Evolutionary conservation across 176 grass and related monocot genomes (phyloP).

Genomic region (Sorghum bicolor): Sorghum_bicolor_NCBIv3 NC_012870.2:67146501-67147000

Average conservation of each 20-base stretch:
- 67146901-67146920: not conserved
- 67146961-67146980: too few relatives aligned
- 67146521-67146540: conserved; percentile 87
- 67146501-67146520: conserved; percentile 74
- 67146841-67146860: conserved; percentile 85
- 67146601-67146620: conserved; percentile 60
- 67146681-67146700: conserved; percentile 87
- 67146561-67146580: conserved; percentile 82
- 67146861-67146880: conserved; percentile 94
- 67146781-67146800: conserved; percentile 58
- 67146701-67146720: conserved; percentile 85
- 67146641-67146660: conserved; percentile 78
- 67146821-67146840: conserved; percentile 63
- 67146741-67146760: conserved; percentile 64
- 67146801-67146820: conserved; percentile 74
- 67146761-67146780: conserved; percentile 91
- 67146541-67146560: conserved; percentile 74
- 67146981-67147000: too few relatives aligned
- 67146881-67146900: conserved; percentile 96
- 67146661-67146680: conserved; percentile 85
- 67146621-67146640: conserved; percentile 80
- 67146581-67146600: conserved; percentile 94
- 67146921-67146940: too few relatives aligned
- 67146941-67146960: too few relatives aligned
- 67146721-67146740: conserved; percentile 60